Base-by-base conservation (phyloP, 192 early-diverging fungal species). In the Chytriomyces sp. region DNA sequence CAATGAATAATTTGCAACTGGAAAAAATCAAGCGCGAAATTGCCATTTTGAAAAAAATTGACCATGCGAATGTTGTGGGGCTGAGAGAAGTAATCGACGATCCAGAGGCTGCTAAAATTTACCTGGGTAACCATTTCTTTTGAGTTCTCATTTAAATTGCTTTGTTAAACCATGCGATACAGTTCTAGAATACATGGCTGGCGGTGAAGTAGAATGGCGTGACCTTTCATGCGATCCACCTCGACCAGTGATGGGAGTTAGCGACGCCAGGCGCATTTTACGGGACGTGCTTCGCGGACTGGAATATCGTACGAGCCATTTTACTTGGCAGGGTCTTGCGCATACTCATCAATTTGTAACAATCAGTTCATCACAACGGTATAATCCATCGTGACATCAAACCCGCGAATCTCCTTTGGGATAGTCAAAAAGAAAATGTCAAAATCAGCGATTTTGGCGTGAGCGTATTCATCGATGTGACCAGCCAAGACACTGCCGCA, bases 401-500 rank as follows among this genome's bases (percentile, higher is more conserved):
- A 86, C 97, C 98, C 2, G 96, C 96, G 24, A 99, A 99, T 78
- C 83, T 99, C 49, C 84, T 99, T 13, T 81, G 92, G 63, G 86
- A 83, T 45, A 91, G 92, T 23, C 84, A 88, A 5, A 81, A 88
- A 0, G 44, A 50, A 65, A 47, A 18, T 28, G 95, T 97, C 59
- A 99, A 99, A 81, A 96, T 99, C n/a, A 94, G 94, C 0, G 98
- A 99, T 76, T 99, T 99, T 92, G 98, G 98, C 64, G 96, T 98
- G 45, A 95, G 94, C 11, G 94, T 96, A 50, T 92, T 97, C 45
- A 89, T 91, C 45, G 88, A 80, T 62, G 26, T 45, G 28, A 20
- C 53, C 35, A 59, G 10, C 28, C 16, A 46, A 10, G 83, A 94
- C 75, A 16, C 23, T 8, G 47, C n/a, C 7, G 64, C 61, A 1